These are phyloP conservation scores for Fusarium sp. DNA, from an alignment of 2,329 filamentous ascomycete genomes.

Conservation along the genomic window DNA sequence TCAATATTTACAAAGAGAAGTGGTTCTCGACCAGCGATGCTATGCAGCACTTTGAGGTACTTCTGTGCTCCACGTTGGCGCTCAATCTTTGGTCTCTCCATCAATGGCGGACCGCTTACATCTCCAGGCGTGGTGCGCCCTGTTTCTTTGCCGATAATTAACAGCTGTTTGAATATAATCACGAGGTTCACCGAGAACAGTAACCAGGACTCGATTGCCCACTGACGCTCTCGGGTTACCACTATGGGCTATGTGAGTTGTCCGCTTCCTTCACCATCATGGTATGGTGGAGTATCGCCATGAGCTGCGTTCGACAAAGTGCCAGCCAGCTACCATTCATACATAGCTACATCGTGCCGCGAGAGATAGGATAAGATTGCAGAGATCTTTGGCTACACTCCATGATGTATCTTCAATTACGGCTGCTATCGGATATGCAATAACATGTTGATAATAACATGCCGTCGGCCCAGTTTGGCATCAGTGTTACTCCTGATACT, in stretches of 20 bases:
- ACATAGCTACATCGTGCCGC: background rate
- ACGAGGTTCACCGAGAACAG: conserved; percentile 9
- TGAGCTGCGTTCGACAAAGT: background rate
- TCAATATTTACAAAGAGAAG: conserved; percentile 9
- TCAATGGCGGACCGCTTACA: conserved; percentile 1
- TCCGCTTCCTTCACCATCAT: background rate
- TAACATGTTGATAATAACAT: conserved; percentile 9
- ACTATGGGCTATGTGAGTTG: conserved; percentile 4
- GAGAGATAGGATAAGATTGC: conserved; percentile 1
- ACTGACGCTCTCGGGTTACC: conserved; percentile 25
- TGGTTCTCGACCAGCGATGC: background rate
- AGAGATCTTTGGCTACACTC: conserved; percentile 4
- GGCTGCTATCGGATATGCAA: background rate
- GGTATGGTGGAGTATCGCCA: background rate
- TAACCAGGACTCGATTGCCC: conserved; percentile 2
- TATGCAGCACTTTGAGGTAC: background rate
- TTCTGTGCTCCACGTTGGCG: background rate
- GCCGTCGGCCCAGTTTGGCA: background rate
- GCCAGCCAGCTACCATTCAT: background rate
- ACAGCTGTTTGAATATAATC: conserved; percentile 3
- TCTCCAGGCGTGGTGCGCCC: background rate
- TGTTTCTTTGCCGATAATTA: background rate
- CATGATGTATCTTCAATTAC: background rate
- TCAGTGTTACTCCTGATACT: conserved; percentile 7
- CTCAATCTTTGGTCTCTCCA: conserved; percentile 21